A percentile compares a stretch with the other conserved stretches of the same genome.
phyloP scores from a whole-genome alignment of 2,329 filamentous ascomycete species.

The Nigrospora osmanthi region DNA sequence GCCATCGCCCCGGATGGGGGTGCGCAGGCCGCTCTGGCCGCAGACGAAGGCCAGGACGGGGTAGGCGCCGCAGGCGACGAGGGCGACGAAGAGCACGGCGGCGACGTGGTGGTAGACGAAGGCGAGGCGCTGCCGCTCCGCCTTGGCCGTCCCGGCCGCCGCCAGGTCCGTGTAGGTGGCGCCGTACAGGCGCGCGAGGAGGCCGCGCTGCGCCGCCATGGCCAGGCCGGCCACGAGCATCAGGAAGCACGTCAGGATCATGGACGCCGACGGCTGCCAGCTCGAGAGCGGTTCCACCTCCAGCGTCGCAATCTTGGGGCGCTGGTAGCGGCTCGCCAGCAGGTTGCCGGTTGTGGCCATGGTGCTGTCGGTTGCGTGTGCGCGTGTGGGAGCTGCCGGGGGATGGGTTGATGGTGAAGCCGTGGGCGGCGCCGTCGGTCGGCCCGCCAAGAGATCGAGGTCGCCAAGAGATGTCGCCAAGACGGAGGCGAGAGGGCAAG shows the following conservation, averaged over 20 bases:
- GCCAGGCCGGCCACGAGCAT: conserved; percentile 6
- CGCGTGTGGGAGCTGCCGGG: background rate
- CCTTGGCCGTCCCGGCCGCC: conserved; percentile 1
- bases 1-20: background rate
- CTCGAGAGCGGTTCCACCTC: conserved; percentile 5
- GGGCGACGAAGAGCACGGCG: conserved; percentile 4
- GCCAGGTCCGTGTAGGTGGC: conserved; percentile 1
- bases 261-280: conserved; percentile 2
- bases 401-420: background rate
- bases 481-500: no score
- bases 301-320: background rate
- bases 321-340: no score
- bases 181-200: conserved; percentile 6
- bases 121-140: conserved; percentile 7
- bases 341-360: no score
- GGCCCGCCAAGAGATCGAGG: no score
- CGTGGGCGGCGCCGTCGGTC: no score
- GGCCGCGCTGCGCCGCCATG: conserved; percentile 7
- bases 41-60: conserved; percentile 5
- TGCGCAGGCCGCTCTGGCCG: background rate
- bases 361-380: no score
- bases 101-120: conserved; percentile 11
- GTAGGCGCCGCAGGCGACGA: conserved; percentile 6
- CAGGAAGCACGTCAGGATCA: conserved; percentile 6
- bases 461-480: no score